Evolutionary conservation across 139 green algal species (phyloP).

Genomic region (Coelastrella sp.): DNA sequence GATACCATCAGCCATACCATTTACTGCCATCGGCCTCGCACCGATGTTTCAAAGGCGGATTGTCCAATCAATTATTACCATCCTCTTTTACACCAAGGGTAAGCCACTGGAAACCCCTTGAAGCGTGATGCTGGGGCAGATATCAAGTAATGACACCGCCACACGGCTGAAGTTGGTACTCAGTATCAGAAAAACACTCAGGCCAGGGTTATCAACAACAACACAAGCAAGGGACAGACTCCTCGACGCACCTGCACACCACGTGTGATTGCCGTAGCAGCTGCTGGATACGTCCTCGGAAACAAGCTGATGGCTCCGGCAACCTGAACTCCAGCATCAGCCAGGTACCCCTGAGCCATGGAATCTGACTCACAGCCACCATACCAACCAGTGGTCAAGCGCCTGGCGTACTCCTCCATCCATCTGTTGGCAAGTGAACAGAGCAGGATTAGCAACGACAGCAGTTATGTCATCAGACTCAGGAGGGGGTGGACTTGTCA

Average conservation of each 20-base stretch:
- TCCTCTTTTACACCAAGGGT: too few species aligned
- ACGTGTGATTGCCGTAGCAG: slow-evolving; percentile 39
- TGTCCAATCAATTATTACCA: too few species aligned
- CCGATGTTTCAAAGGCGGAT: too few species aligned
- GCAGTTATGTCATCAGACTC: neutral
- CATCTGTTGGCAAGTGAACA: slow-evolving; percentile 27
- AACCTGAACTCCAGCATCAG: neutral
- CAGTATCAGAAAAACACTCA: too few species aligned
- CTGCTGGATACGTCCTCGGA: neutral
- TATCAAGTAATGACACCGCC: too few species aligned
- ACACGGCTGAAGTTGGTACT: too few species aligned
- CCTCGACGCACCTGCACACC: slow-evolving; percentile 28
- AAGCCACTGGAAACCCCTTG: too few species aligned
- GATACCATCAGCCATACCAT: too few species aligned
- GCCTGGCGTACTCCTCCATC: slow-evolving; percentile 46
- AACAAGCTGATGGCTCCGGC: slow-evolving; percentile 34
- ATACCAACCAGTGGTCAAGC: slow-evolving; percentile 28
- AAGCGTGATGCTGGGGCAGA: too few species aligned
- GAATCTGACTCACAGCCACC: neutral
- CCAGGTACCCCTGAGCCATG: neutral
- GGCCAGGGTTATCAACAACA: too few species aligned
- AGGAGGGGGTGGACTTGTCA: neutral
- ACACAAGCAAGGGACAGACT: neutral
- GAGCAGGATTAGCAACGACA: neutral
- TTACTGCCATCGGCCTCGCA: too few species aligned